Evolutionary conservation across 1,139 yeast genomes (phyloP).

Genomic region (Sugiyamaella grinbergsii): DNA sequence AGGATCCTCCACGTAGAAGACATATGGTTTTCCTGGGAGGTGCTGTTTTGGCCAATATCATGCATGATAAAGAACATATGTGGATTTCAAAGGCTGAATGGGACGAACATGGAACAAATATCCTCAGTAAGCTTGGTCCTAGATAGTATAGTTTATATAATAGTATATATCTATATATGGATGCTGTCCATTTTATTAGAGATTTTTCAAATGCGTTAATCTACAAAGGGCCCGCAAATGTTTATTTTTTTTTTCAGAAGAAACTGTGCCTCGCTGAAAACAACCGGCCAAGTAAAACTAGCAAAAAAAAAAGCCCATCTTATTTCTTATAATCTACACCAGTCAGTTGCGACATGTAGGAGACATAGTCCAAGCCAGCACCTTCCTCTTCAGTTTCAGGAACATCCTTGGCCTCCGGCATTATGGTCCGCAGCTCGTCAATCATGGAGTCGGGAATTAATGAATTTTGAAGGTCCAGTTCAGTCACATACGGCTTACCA

Average conservation of each 20-base stretch:
- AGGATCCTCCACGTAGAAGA: constrained; percentile 98
- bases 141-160: constrained; percentile 49
- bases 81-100: constrained; percentile 97
- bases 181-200: not conserved
- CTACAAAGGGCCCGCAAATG: not conserved
- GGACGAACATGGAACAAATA: constrained; percentile 93
- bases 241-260: too few relatives aligned
- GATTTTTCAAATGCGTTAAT: not conserved
- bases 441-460: constrained; percentile 43
- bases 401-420: constrained; percentile 36
- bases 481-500: constrained; percentile 46
- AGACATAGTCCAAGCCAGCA: constrained; percentile 41
- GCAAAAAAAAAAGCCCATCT: not conserved
- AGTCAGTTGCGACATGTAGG: constrained; percentile 36
- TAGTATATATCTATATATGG: constrained; percentile 2
- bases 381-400: constrained; percentile 33
- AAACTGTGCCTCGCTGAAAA: too few relatives aligned
- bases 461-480: constrained; percentile 45
- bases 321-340: constrained; percentile 6
- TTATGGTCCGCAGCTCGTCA: constrained; percentile 38
- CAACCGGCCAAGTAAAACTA: too few relatives aligned
- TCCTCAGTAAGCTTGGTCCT: constrained; percentile 88
- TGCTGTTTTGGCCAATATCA: constrained; percentile 94
- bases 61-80: constrained; percentile 98
- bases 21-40: constrained; percentile 99